Evolutionary conservation across 2,329 filamentous ascomycete species (phyloP).

Genomic region (Xylaria arbuscula): DNA sequence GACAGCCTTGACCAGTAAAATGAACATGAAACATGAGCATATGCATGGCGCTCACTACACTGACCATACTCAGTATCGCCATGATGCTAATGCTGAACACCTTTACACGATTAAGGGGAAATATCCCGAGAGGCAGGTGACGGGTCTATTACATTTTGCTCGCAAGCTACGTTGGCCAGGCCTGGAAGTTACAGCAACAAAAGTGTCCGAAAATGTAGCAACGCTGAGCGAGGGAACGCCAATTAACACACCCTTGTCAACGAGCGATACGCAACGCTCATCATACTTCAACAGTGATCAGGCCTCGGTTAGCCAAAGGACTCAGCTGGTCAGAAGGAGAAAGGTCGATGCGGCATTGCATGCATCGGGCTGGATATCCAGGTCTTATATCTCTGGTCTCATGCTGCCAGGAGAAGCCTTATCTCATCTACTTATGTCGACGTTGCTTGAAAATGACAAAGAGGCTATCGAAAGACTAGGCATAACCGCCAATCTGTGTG

Average conservation of each 20-base stretch:
- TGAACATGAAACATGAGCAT: slow-evolving; percentile 57
- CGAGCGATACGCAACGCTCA: slow-evolving; percentile 53
- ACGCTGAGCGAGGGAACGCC: slow-evolving; percentile 57
- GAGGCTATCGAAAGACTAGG: slow-evolving; percentile 68
- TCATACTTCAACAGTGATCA: slow-evolving; percentile 59
- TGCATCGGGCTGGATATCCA: slow-evolving; percentile 73
- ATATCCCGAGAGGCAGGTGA: slow-evolving; percentile 68
- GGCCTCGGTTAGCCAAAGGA: slow-evolving; percentile 46
- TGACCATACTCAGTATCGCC: slow-evolving; percentile 53
- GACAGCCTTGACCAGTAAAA: slow-evolving; percentile 66
- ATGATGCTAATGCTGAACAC: slow-evolving; percentile 48
- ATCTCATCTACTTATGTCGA: slow-evolving; percentile 73
- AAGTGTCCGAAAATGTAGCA: slow-evolving; percentile 61
- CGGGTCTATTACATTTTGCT: slow-evolving; percentile 72
- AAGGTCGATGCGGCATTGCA: slow-evolving; percentile 69
- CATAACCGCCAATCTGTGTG: slow-evolving; percentile 70
- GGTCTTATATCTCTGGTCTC: slow-evolving; percentile 73
- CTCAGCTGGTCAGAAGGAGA: slow-evolving; percentile 58
- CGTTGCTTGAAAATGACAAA: slow-evolving; percentile 72
- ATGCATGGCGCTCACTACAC: slow-evolving; percentile 51
- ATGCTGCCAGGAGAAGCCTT: slow-evolving; percentile 73
- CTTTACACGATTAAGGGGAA: slow-evolving; percentile 65
- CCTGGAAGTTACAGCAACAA: slow-evolving; percentile 62
- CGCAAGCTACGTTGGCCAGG: slow-evolving; percentile 71
- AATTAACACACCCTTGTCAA: slow-evolving; percentile 54